Conservation (phyloP, 345 rosid species). For the Luvunga scandens region DNA sequence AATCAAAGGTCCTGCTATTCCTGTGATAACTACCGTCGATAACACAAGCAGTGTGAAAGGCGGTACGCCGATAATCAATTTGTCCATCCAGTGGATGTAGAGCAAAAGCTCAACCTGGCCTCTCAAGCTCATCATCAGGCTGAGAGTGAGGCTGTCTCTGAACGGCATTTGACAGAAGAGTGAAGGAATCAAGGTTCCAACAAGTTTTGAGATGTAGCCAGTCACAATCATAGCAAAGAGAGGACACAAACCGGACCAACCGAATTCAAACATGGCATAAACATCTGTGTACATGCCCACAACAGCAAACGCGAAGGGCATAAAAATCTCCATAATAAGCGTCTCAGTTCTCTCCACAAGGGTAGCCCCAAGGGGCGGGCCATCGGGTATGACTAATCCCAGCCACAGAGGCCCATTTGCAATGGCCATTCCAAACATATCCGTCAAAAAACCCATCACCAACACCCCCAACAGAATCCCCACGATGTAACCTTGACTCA, state of each 20-base stretch:
- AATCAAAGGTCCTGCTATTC: conserved; percentile 41
- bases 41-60: conserved; percentile 47
- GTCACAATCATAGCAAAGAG: conserved; percentile 34
- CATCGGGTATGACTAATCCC: conserved; percentile 63
- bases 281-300: conserved; percentile 58
- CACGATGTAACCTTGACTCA: conserved; percentile 41
- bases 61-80: conserved; percentile 35
- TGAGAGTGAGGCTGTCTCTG: conserved; percentile 51
- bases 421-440: conserved; percentile 63
- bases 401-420: conserved; percentile 60
- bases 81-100: conserved; percentile 61
- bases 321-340: conserved; percentile 43
- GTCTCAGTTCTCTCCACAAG: conserved; percentile 56
- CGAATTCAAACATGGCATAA: conserved; percentile 19
- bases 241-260: conserved; percentile 51
- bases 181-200: conserved; percentile 27
- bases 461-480: conserved; percentile 46
- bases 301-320: conserved; percentile 57
- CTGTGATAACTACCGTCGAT: conserved; percentile 27
- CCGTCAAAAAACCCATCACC: conserved; percentile 49
- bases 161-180: conserved; percentile 36
- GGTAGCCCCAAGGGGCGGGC: conserved; percentile 60
- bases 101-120: conserved; percentile 64
- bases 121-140: conserved; percentile 60
- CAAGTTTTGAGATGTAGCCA: conserved; percentile 39